These are phyloP conservation scores for Speleostelium caveatum DNA, from an alignment of 78 protist genomes.

Conservation along the genomic window DNA sequence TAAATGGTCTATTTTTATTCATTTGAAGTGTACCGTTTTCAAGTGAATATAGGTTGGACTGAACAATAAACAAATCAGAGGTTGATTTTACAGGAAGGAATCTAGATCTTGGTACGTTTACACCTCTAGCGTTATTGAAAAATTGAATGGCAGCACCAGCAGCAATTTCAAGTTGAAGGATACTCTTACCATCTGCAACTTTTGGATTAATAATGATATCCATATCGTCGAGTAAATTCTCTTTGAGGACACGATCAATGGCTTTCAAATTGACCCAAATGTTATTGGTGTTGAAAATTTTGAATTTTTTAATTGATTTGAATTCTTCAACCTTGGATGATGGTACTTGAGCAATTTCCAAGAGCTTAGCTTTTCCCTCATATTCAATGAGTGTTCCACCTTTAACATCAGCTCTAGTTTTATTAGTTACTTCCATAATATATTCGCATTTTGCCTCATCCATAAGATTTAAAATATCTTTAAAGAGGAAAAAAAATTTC, in stretches of 20 bases:
- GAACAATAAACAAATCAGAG: conserved; percentile 94
- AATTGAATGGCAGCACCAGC: conserved; percentile 96
- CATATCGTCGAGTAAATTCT: conserved; percentile 74
- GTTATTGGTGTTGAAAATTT: conserved; percentile 99
- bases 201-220: conserved; percentile 96
- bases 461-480: conserved; percentile 76
- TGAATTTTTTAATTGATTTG: conserved; percentile 93
- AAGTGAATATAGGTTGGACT: conserved; percentile 90
- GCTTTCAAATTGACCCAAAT: conserved; percentile 95
- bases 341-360: conserved; percentile 97
- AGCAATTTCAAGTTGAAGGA: conserved; percentile 98
- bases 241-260: conserved; percentile 69
- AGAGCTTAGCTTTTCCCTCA: conserved; percentile 84
- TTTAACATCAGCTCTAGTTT: conserved; percentile 97
- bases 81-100: conserved; percentile 98
- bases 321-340: conserved; percentile 91
- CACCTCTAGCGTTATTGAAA: conserved; percentile 90
- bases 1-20: conserved; percentile 82
- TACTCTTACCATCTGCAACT: conserved; percentile 84
- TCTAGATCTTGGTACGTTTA: conserved; percentile 96
- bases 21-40: conserved; percentile 81
- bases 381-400: conserved; percentile 97
- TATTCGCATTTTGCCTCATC: conserved; percentile 63
- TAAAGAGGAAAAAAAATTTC: background rate
- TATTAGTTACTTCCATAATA: conserved; percentile 96